These are phyloP conservation scores for Fusarium redolens DNA, from an alignment of 2,329 filamentous ascomycete species.

Conservation along the genomic window DNA sequence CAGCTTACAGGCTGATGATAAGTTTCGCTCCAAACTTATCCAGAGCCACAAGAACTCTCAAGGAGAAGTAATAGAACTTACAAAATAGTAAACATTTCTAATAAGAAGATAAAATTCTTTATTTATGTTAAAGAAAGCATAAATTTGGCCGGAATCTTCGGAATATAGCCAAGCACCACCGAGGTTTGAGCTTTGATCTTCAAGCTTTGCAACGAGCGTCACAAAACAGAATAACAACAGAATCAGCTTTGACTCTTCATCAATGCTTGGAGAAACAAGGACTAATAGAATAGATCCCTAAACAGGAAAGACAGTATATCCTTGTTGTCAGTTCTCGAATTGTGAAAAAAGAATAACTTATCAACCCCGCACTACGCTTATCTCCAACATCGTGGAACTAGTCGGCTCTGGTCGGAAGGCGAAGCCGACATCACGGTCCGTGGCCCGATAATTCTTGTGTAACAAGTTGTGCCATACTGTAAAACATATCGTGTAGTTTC, in stretches of 20 bases:
- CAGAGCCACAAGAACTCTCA: rapidly evolving
- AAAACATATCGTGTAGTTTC: neutral
- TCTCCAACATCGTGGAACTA: slow-evolving; percentile 17
- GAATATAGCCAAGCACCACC: neutral
- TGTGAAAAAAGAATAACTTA: slow-evolving; percentile 13
- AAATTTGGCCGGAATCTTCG: neutral
- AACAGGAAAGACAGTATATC: neutral
- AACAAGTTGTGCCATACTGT: too few relatives aligned
- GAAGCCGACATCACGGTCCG: neutral
- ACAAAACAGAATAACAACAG: neutral
- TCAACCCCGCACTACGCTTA: slow-evolving; percentile 50
- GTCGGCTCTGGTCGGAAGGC: slow-evolving; percentile 14
- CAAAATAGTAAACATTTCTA: neutral
- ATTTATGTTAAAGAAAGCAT: neutral
- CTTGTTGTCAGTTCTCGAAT: neutral
- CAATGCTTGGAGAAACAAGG: neutral
- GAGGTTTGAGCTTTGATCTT: neutral
- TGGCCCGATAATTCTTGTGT: slow-evolving; percentile 52
- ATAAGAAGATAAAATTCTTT: too few relatives aligned
- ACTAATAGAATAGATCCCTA: neutral
- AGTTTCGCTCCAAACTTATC: neutral
- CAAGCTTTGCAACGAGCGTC: too few relatives aligned
- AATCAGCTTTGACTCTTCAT: neutral
- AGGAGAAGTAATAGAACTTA: neutral
- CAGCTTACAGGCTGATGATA: neutral